Conservation (phyloP, 179 eudicot species). For the Spinacia oleracea region DNA sequence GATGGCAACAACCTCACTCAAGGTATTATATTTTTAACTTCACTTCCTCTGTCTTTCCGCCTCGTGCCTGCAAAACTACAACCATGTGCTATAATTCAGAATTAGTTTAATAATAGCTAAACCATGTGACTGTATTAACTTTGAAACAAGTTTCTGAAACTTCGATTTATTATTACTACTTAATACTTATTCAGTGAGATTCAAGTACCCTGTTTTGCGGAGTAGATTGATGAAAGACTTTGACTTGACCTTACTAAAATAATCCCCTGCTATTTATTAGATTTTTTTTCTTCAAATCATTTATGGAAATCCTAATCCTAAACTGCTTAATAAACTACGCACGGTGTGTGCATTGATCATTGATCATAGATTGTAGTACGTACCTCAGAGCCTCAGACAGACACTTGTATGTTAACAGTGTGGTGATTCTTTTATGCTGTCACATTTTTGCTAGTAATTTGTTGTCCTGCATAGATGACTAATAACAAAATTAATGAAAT, state of each 20-base stretch:
- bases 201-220: neutral
- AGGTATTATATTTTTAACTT: slow-evolving; percentile 24
- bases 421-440: neutral
- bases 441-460: neutral
- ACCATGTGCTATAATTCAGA: neutral
- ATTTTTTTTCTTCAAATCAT: neutral
- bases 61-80: neutral
- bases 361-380: too few species aligned
- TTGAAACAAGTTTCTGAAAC: neutral
- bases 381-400: neutral
- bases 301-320: neutral
- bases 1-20: slow-evolving; percentile 47
- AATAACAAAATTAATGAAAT: neutral
- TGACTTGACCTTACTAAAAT: neutral
- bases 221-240: neutral
- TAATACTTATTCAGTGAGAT: neutral
- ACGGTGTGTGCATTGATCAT: too few species aligned
- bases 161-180: neutral
- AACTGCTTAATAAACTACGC: neutral
- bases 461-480: neutral
- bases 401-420: neutral
- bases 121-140: neutral
- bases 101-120: neutral
- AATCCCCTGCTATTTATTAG: neutral
- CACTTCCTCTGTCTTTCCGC: neutral